These are phyloP conservation scores for Atkinsonella hypoxylon DNA, from an alignment of 2,329 filamentous ascomycete species.

Conservation along the genomic window DNA sequence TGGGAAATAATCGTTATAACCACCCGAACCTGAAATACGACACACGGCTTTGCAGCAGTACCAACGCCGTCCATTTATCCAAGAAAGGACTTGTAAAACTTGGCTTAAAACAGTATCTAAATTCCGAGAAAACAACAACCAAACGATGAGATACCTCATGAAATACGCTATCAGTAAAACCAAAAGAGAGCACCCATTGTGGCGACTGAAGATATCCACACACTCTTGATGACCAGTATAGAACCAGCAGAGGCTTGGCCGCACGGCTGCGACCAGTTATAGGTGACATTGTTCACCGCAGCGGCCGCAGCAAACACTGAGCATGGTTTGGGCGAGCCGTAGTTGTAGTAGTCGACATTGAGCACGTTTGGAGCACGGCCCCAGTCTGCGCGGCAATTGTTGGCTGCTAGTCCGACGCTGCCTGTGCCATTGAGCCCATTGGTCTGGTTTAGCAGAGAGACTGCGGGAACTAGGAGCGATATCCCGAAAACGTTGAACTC, in stretches of 20 bases:
- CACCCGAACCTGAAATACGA: neutral
- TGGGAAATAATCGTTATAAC: neutral
- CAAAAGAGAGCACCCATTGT: neutral
- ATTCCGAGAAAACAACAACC: neutral
- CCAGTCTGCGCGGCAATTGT: constrained; percentile 53
- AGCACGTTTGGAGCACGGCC: constrained; percentile 62
- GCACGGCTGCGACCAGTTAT: constrained; percentile 42
- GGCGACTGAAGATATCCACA: constrained; percentile 18
- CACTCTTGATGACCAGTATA: neutral
- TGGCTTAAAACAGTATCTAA: neutral
- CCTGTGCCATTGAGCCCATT: constrained; percentile 55
- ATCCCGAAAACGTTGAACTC: constrained; percentile 56
- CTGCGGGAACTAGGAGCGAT: constrained; percentile 59
- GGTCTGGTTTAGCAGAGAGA: constrained; percentile 55
- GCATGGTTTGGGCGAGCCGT: constrained; percentile 45
- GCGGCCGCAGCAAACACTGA: constrained; percentile 69
- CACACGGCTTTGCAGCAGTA: neutral
- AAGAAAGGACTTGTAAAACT: neutral
- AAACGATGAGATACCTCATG: neutral
- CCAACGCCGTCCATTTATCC: neutral
- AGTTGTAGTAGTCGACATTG: constrained; percentile 78
- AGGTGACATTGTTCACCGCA: constrained; percentile 59
- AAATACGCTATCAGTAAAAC: neutral
- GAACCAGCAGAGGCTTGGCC: constrained; percentile 21
- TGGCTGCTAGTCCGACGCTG: constrained; percentile 51